These are phyloP conservation scores for Penicillium occitanis DNA, from an alignment of 2,329 filamentous ascomycete species.

Conservation along the genomic window DNA sequence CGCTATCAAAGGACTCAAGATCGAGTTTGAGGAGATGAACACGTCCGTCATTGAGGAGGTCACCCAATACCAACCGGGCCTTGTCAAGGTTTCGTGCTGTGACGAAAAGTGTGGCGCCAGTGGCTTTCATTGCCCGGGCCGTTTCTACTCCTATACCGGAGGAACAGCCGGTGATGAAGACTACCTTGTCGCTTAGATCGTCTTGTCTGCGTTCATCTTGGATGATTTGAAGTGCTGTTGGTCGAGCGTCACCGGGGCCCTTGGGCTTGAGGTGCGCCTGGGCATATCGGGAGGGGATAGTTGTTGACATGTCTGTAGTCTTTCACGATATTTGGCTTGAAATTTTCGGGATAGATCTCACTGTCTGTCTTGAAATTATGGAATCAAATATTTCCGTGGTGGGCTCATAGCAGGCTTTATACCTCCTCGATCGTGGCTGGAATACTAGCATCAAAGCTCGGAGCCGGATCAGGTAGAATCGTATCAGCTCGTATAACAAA, in stretches of 20 bases:
- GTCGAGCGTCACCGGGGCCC: neutral
- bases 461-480: neutral
- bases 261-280: neutral
- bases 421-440: neutral
- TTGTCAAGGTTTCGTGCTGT: neutral
- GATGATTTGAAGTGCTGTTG: conserved; percentile 3
- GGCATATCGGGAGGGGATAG: neutral
- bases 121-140: neutral
- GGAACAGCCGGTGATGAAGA: neutral
- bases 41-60: neutral
- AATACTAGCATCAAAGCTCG: neutral
- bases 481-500: neutral
- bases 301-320: neutral
- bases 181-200: neutral
- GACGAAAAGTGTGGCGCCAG: neutral
- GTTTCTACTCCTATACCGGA: conserved; percentile 1
- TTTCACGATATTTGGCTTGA: neutral
- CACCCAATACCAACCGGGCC: neutral
- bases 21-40: conserved; percentile 34
- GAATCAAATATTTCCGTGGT: neutral
- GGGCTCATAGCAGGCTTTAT: neutral
- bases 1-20: conserved; percentile 45
- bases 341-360: neutral
- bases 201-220: neutral
- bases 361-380: neutral